Evolutionary conservation across 495 filamentous ascomycete genomes (phyloP).

Genomic region (Penicillium cosmopolitanum): DNA sequence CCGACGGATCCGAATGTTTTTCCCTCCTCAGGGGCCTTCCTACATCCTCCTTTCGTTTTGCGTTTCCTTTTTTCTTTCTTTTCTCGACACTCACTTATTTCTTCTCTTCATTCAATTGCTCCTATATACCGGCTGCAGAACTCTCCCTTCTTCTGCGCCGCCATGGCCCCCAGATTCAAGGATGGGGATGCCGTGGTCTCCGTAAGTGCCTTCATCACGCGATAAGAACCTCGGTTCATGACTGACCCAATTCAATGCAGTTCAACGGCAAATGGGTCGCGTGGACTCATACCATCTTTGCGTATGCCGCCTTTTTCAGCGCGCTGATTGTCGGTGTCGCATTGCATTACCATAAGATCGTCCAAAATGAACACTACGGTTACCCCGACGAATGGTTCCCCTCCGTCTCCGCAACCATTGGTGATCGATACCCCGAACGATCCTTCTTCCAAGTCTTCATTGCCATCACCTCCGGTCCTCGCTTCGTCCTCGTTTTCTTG

Average conservation of each 20-base stretch:
- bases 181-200: conserved; percentile 83
- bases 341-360: conserved; percentile 95
- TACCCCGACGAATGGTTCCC: conserved; percentile 99
- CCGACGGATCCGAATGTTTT: conserved; percentile 33
- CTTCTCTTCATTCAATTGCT: conserved; percentile 22
- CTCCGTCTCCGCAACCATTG: conserved; percentile 98
- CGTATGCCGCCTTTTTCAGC: conserved; percentile 90
- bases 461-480: conserved; percentile 90
- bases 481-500: conserved; percentile 87
- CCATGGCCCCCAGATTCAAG: conserved; percentile 83
- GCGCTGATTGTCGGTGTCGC: conserved; percentile 82
- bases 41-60: conserved; percentile 22
- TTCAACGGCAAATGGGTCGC: conserved; percentile 92
- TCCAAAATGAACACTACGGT: conserved; percentile 94
- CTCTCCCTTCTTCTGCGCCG: conserved; percentile 32
- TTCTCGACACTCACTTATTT: conserved; percentile 44
- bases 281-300: conserved; percentile 81
- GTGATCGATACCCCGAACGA: conserved; percentile 95
- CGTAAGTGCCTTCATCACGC: conserved; percentile 46
- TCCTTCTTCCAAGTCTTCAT: conserved; percentile 98
- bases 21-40: conserved; percentile 41
- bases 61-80: conserved; percentile 29
- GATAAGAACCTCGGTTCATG: conserved; percentile 14
- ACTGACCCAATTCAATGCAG: conserved; percentile 39
- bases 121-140: conserved; percentile 29